Evolutionary conservation across 2,329 filamentous ascomycete genomes (phyloP).

Genomic region (Teratosphaeriaceae sp.): DNA sequence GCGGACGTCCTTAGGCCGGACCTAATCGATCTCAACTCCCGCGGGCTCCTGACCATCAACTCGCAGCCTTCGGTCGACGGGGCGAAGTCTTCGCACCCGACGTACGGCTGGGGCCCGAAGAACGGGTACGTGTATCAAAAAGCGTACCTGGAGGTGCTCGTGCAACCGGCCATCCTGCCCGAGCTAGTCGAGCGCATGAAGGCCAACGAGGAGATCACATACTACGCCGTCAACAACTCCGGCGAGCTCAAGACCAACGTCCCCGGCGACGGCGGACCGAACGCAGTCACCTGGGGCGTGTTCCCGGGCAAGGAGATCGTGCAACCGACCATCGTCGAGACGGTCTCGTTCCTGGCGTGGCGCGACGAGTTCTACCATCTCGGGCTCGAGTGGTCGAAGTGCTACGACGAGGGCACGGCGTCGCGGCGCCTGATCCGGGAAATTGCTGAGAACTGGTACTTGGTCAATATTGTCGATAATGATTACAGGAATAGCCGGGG

Average conservation of each 20-base stretch:
- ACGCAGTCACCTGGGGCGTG: slow-evolving; percentile 98
- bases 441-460: slow-evolving; percentile 84
- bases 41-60: slow-evolving; percentile 91
- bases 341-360: slow-evolving; percentile 95
- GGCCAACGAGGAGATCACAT: slow-evolving; percentile 74
- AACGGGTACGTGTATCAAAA: slow-evolving; percentile 99
- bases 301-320: slow-evolving; percentile 99
- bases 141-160: slow-evolving; percentile 86
- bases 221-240: slow-evolving; percentile 83
- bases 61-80: slow-evolving; percentile 94
- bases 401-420: slow-evolving; percentile 68
- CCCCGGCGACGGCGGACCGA: slow-evolving; percentile 70
- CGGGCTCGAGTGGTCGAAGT: slow-evolving; percentile 89
- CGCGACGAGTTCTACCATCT: slow-evolving; percentile 95
- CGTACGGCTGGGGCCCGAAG: slow-evolving; percentile 89
- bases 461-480: slow-evolving; percentile 98
- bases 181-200: slow-evolving; percentile 75
- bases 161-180: slow-evolving; percentile 71
- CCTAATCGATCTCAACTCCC: slow-evolving; percentile 73
- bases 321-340: slow-evolving; percentile 99
- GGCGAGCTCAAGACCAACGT: slow-evolving; percentile 81
- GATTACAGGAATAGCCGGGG: slow-evolving; percentile 82
- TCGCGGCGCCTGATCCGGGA: slow-evolving; percentile 73
- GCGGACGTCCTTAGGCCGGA: slow-evolving; percentile 70
- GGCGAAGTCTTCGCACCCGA: slow-evolving; percentile 75